Evolutionary conservation across 768 basidiomycete genomes (phyloP), one percentile per base, ranked within the genome.

Genomic region (Auriculariales sp.): DNA sequence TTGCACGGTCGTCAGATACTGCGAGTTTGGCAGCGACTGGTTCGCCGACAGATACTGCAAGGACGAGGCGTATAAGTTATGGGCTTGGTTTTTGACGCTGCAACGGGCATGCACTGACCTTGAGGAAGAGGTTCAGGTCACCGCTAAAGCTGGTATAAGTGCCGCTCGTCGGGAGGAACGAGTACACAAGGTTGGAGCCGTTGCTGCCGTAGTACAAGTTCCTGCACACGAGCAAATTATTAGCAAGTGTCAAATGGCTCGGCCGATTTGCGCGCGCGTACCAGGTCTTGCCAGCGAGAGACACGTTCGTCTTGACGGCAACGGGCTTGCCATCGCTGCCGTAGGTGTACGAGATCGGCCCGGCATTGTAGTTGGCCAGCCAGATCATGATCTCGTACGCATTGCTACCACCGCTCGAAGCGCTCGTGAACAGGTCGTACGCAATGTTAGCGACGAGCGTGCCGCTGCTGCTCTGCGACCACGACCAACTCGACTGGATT

Each of bases 341-440:
- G 58, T 78, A 81, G 0, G 53, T 15, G n/a, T 64, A 61, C 12
- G 76, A 76, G 52, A 81, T 79, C 1, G 81, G 81, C 2, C 70
- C 70, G 3, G 78, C 71, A 53, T 74, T 73, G 64, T 61, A 68
- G 56, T 72, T 75, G 1, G 68, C 78, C 12, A 81, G 70, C 81
- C 80, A 81, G 52, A 83, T 61, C 79, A 83, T 82, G 55, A 80
- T 68, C 52, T 72, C 71, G 53, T 65, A 55, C 30, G 55, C 52
- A 47, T 69, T 68, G 32, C 67, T 60, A 28, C 79, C 79, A 1
- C 72, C 71, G 31, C 74, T 33, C 3, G 64, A 64, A 52, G 55
- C 57, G 2, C 79, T 72, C 0, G 79, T 82, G 66, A 82, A 83
- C 1, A 82, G 52, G 53, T 83, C 81, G 52, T 70, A 82, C 4